Percentiles rank a stretch among this genome's conserved stretches.
Conservation (phyloP, 2,329 filamentous ascomycete species). For the Alternaria angustiovoidea region DNA sequence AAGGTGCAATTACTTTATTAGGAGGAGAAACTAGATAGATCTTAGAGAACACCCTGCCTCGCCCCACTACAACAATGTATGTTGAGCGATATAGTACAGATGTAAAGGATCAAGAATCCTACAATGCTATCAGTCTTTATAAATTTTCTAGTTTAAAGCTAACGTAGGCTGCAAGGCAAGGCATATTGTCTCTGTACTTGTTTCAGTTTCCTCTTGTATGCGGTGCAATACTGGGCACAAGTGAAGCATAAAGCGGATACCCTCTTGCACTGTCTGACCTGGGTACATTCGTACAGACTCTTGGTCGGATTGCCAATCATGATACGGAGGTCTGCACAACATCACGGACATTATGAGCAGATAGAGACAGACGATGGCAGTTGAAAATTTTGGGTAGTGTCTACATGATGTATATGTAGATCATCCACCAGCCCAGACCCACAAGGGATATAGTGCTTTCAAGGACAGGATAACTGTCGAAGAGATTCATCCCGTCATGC, state of each 20-base stretch:
- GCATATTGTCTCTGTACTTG: too few species aligned
- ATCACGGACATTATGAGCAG: slow-evolving; percentile 1
- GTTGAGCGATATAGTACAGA: too few species aligned
- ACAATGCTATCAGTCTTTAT: too few species aligned
- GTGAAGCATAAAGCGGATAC: neutral
- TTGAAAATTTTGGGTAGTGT: slow-evolving; percentile 44
- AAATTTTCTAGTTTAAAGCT: too few species aligned
- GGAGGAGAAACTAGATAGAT: too few species aligned
- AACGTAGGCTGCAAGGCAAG: too few species aligned
- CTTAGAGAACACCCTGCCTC: too few species aligned
- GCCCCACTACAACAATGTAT: too few species aligned
- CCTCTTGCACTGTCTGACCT: neutral
- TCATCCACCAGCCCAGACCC: slow-evolving; percentile 38
- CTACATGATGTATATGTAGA: slow-evolving; percentile 42
- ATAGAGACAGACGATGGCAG: slow-evolving; percentile 36
- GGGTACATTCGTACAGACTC: neutral
- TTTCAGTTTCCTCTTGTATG: too few species aligned
- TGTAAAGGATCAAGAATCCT: too few species aligned
- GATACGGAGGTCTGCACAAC: neutral
- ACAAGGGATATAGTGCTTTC: slow-evolving; percentile 43
- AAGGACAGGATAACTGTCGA: slow-evolving; percentile 38
- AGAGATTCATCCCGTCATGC: slow-evolving; percentile 48
- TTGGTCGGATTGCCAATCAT: neutral
- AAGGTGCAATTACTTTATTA: neutral
- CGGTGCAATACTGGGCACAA: neutral